A percentile compares a stretch with the other conserved stretches of the same genome.
Evolutionary conservation across 139 green algal genomes (phyloP).

Genomic region (Dunaliella sp.): DNA sequence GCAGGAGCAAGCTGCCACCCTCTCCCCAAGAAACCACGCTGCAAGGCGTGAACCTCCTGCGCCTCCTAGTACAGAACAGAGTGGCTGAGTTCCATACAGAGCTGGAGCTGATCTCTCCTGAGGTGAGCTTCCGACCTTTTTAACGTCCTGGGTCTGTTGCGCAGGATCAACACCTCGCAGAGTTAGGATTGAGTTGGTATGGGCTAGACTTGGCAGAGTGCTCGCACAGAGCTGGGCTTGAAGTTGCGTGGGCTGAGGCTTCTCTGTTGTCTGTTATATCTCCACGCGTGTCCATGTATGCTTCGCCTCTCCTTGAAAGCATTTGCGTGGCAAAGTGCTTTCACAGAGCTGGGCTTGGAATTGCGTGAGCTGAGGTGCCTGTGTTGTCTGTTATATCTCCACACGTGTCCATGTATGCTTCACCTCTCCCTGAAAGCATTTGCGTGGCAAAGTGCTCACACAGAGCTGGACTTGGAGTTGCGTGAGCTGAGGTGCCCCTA

Average conservation of each 20-base stretch:
- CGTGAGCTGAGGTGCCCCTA: neutral
- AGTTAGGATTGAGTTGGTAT: neutral
- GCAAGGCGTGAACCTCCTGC: slow-evolving; percentile 85
- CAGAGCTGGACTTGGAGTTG: neutral
- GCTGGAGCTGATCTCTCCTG: slow-evolving; percentile 79
- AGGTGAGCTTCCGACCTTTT: slow-evolving; percentile 41
- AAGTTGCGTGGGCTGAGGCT: neutral
- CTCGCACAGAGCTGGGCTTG: neutral
- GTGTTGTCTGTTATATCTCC: neutral
- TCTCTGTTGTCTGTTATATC: neutral
- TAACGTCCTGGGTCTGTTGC: too few species aligned
- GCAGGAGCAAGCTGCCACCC: slow-evolving; percentile 40
- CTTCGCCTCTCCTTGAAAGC: too few species aligned
- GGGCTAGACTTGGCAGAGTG: too few species aligned
- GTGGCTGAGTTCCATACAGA: slow-evolving; percentile 98
- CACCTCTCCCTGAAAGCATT: too few species aligned
- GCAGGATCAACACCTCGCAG: too few species aligned
- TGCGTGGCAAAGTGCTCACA: too few species aligned
- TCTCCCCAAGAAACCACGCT: slow-evolving; percentile 70
- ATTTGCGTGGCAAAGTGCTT: too few species aligned
- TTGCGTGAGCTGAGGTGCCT: neutral
- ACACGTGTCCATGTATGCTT: neutral
- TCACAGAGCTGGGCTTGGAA: neutral
- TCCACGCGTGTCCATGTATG: neutral
- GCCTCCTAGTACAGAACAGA: slow-evolving; percentile 91